Evolutionary conservation across 108 stramenopile species (phyloP).

Genomic region (Skeletonema marinoi): DNA sequence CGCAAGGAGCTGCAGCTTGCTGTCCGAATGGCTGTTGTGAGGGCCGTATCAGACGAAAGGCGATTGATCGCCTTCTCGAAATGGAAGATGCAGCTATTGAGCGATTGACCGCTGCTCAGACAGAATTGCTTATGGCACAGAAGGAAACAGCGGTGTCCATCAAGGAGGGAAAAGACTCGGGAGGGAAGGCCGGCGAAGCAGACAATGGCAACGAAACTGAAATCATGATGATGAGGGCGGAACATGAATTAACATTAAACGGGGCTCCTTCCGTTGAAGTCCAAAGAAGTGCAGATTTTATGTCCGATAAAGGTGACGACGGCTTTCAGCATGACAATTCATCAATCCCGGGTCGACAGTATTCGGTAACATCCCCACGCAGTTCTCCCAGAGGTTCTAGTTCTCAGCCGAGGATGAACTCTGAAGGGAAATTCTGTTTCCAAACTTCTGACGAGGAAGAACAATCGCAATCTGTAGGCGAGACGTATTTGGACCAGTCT

Average conservation of each 20-base stretch:
- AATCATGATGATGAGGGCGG: slow-evolving; percentile 11
- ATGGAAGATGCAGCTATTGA: slow-evolving; percentile 63
- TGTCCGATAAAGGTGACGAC: not conserved
- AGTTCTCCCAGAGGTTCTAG: not conserved
- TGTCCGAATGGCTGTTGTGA: slow-evolving; percentile 84
- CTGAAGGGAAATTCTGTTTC: slow-evolving; percentile 43
- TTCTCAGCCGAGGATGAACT: slow-evolving; percentile 37
- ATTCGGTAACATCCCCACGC: not conserved
- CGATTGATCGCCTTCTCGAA: slow-evolving; percentile 62
- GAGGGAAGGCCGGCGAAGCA: not conserved
- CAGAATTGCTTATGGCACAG: slow-evolving; percentile 56
- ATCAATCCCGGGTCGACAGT: not conserved
- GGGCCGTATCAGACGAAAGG: slow-evolving; percentile 45
- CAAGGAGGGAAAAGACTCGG: slow-evolving; percentile 18
- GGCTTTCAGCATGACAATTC: not conserved
- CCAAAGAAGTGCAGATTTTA: not conserved
- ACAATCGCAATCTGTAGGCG: not conserved
- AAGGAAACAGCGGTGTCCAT: slow-evolving; percentile 47
- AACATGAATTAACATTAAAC: not conserved
- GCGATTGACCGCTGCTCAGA: slow-evolving; percentile 60
- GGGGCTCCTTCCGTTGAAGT: not conserved
- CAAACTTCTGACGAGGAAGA: slow-evolving; percentile 24
- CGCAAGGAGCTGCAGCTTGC: slow-evolving; percentile 79
- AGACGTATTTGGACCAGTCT: not conserved
- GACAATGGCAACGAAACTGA: slow-evolving; percentile 19